Base-by-base conservation (phyloP, 1,284 basidiomycete species). In the Papiliotrema flavescens region DNA sequence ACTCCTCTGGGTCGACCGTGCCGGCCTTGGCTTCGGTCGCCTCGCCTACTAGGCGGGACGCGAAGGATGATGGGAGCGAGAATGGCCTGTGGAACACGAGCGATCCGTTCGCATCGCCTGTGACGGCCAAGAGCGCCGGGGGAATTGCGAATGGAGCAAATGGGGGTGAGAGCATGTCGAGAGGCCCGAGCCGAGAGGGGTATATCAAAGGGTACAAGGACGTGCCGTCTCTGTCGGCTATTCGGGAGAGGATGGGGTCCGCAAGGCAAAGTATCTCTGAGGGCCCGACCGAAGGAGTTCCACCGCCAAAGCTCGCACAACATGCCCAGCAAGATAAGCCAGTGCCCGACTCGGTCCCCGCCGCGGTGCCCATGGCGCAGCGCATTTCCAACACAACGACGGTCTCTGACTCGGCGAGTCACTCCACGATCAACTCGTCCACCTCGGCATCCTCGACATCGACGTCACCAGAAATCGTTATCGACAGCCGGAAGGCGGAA, bases 151-250 rank as follows among this genome's bases (percentile, higher is more conserved):
- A 11, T 11, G 28, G 28, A 5, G 5, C 28, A 11, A 32, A 11
- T 32, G 28, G 28, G 11, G 28, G 11, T 3, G 28, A 34, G 45
- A 47, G 45, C 45, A 53, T 57, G 53, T 40, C 37, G 32, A 47
- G 56, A 44, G 49, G 45, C 7, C 39, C 43, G 2, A 62, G 61
- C 40, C 49, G 28, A 19, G 55, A 59, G 20, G 53, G 44, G 8
- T 62, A 59, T 51, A 82, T 83, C 55, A 78, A 83, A 35, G 88
- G 88, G 23, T 90, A 89, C 77, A 90, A 88, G 83, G 89, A 89
- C 65, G 87, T 90, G 41, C 89, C 89, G 19, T 84, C 81, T 62
- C 81, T 91, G 42, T 87, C 88, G 65, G 86, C 85, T 23, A 90
- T 90, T 74, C 86, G 88, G 9, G 84, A 84, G 28, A 82, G 86